Evolutionary conservation across 805 yeast genomes (phyloP), one percentile per base, ranked within the genome.

Genomic region (Saturnispora sekii): DNA sequence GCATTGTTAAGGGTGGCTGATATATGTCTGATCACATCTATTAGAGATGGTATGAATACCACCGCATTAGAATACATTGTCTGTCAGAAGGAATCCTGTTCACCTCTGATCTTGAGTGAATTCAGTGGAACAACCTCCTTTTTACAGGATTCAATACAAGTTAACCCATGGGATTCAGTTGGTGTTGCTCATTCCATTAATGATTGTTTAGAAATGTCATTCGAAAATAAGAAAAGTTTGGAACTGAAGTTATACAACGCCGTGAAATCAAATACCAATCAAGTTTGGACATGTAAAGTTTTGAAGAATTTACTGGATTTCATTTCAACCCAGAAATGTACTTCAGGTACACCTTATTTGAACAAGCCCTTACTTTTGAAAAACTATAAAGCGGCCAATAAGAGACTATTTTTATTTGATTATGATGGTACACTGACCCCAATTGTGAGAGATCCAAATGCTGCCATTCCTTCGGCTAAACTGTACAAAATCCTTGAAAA

Each of bases 391-490:
- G 52, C 61, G 17, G 77, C 96, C 0, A 50, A 74, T 31, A 73
- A 83, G 54, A 73, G 97, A 50, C 65, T 93, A 47, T 87, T 93
- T 55, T 63, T 93, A 54, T 89, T 93, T 65, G 99, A 93, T 65
- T 93, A 93, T 61, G 99, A 93, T 61, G 99, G 99, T 28, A 93
- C 99, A 1, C 70, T 93, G 53, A 87, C 98, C 0, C 97, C 97
- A 11, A 93, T 93, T 58, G 98, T 93, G 3, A 75, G 79, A 34
- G 97, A 93, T 55, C 99, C 99, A 2, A 87, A 90, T n/a, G 97
- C 97, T 0, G 98, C 98, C 0, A 84, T 93, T 35, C 98, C 99
- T 3, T 79, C 95, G 1, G 79, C 81, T 3, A 72, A 82, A 52
- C 68, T 93, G 38, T 70, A 76, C 44, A 63, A 69, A 8, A 76